These are phyloP conservation scores for Parastagonospora avenae DNA, from an alignment of 2,329 filamentous ascomycete genomes.

Conservation along the genomic window DNA sequence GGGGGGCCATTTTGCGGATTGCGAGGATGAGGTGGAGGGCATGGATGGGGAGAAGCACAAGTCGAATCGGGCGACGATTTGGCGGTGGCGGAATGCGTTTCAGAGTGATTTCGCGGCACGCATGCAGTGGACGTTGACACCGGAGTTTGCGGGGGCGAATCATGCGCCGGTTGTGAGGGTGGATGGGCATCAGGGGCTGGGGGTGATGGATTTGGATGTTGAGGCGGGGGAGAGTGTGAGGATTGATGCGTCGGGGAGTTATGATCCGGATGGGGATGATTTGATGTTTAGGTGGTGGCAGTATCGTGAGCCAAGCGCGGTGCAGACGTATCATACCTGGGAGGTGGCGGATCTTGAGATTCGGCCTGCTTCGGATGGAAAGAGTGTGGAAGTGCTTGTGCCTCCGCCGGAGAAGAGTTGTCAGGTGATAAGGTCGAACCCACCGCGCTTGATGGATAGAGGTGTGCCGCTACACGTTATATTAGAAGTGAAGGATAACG, in stretches of 20 bases:
- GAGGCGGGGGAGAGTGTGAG: conserved; percentile 48
- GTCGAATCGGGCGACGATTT: conserved; percentile 57
- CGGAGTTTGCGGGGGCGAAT: conserved; percentile 45
- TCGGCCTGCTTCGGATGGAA: too few species aligned
- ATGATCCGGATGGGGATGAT: conserved; percentile 53
- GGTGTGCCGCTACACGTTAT: too few species aligned
- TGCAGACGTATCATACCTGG: conserved; percentile 33
- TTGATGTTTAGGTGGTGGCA: conserved; percentile 59
- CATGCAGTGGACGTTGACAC: conserved; percentile 54
- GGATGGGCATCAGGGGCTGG: conserved; percentile 46
- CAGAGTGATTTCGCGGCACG: conserved; percentile 58
- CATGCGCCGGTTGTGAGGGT: conserved; percentile 57
- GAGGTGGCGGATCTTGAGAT: too few species aligned
- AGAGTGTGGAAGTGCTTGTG: too few species aligned
- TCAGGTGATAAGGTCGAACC: too few species aligned
- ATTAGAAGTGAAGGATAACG: too few species aligned
- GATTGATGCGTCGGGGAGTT: conserved; percentile 54
- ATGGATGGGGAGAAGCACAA: conserved; percentile 42
- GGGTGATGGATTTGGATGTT: conserved; percentile 48
- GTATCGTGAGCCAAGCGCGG: conserved; percentile 51
- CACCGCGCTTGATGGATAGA: too few species aligned
- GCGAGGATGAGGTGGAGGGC: conserved; percentile 44
- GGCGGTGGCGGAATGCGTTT: conserved; percentile 60
- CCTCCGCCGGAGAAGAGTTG: too few species aligned
- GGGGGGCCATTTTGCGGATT: conserved; percentile 47